These are phyloP conservation scores for Metschnikowia bowlesiae DNA, from an alignment of 805 yeast species.

Conservation along the genomic window DNA sequence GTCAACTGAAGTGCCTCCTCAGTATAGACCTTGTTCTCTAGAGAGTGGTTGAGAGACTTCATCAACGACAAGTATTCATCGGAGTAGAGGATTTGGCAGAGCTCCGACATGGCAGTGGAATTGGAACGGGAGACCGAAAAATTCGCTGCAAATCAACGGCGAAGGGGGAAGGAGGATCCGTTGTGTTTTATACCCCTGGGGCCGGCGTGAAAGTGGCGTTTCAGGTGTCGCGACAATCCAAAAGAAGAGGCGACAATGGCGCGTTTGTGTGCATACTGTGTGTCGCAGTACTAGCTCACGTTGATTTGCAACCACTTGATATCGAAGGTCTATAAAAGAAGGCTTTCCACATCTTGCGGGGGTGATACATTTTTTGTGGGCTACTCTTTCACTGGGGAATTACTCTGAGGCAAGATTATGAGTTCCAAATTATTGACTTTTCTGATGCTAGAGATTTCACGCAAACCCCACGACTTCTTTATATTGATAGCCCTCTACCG, in stretches of 20 bases:
- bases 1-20: constrained; percentile 71
- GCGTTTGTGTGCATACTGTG: constrained; percentile 3
- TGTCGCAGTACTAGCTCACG: not conserved
- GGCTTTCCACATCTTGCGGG: not conserved
- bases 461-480: too few relatives aligned
- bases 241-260: not conserved
- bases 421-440: too few relatives aligned
- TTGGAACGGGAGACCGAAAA: not conserved
- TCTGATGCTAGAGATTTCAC: too few relatives aligned
- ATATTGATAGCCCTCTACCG: too few relatives aligned
- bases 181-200: not conserved
- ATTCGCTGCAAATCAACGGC: not conserved
- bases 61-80: constrained; percentile 63
- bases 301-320: constrained; percentile 1
- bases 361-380: too few relatives aligned
- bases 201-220: not conserved
- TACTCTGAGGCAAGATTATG: too few relatives aligned
- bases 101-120: constrained; percentile 16
- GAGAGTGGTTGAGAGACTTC: constrained; percentile 57
- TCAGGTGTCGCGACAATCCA: constrained; percentile 2
- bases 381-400: too few relatives aligned
- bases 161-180: not conserved
- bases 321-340: not conserved
- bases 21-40: constrained; percentile 56
- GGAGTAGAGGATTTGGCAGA: constrained; percentile 67